Conservation (phyloP, 2,329 filamentous ascomycete genomes). For the Sporothrix variecibatus region DNA sequence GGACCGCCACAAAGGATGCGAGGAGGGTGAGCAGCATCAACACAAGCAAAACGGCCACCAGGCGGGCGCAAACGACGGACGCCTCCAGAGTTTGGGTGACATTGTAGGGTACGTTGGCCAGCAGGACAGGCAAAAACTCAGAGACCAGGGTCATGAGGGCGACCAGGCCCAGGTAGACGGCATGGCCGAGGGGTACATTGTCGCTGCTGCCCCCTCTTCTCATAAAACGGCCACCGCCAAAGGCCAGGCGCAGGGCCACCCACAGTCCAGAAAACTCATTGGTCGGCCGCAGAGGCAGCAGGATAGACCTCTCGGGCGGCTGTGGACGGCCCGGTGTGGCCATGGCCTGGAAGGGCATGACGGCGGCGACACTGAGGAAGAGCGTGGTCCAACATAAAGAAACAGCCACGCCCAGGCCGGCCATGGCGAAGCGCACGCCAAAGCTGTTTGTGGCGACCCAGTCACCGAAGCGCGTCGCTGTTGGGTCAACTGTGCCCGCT, state of each 20-base stretch:
- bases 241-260: conserved; percentile 36
- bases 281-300: conserved; percentile 44
- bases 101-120: conserved; percentile 53
- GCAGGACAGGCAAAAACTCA: conserved; percentile 53
- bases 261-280: conserved; percentile 50
- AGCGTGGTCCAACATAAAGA: conserved; percentile 47
- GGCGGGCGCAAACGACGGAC: conserved; percentile 45
- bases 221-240: neutral
- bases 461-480: conserved; percentile 35
- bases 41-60: conserved; percentile 44
- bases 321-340: conserved; percentile 36
- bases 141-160: conserved; percentile 48
- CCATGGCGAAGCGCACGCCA: conserved; percentile 47
- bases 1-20: conserved; percentile 41
- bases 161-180: conserved; percentile 43
- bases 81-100: conserved; percentile 44
- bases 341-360: conserved; percentile 20
- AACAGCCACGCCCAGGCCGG: conserved; percentile 44
- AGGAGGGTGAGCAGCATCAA: conserved; percentile 47
- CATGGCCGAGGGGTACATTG: neutral
- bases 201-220: neutral
- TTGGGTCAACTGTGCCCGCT: neutral
- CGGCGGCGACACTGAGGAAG: conserved; percentile 40
- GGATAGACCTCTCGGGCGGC: conserved; percentile 42
- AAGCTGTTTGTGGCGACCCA: conserved; percentile 46